These are phyloP conservation scores for Neurospora sp. DNA, from an alignment of 495 filamentous ascomycete genomes.

Conservation along the genomic window DNA sequence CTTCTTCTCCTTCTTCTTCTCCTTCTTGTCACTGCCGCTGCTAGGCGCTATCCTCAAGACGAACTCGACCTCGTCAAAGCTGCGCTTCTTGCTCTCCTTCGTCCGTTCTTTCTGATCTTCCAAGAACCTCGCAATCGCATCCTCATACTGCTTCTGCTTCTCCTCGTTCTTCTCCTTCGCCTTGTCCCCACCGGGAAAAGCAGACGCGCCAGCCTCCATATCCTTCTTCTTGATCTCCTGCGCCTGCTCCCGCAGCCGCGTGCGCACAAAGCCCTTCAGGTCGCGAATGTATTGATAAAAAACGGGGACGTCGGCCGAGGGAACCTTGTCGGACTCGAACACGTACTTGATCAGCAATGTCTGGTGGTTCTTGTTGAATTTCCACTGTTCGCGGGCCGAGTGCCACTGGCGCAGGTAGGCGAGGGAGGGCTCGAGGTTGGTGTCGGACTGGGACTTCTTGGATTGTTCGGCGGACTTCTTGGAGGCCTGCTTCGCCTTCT, in stretches of 20 bases:
- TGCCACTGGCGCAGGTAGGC: constrained; percentile 64
- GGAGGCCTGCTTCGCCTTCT: constrained; percentile 17
- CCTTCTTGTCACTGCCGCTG: not conserved
- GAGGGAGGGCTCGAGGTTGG: constrained; percentile 50
- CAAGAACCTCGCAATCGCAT: constrained; percentile 39
- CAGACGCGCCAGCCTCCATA: constrained; percentile 33
- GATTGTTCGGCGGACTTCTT: not conserved
- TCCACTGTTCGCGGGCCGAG: constrained; percentile 59
- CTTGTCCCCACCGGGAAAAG: constrained; percentile 30
- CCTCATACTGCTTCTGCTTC: constrained; percentile 43
- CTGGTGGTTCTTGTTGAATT: constrained; percentile 88
- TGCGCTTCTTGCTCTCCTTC: constrained; percentile 20
- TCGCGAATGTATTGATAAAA: constrained; percentile 64
- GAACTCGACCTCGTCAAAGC: constrained; percentile 37
- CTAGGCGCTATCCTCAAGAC: constrained; percentile 26
- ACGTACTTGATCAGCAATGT: constrained; percentile 71
- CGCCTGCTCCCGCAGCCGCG: constrained; percentile 53
- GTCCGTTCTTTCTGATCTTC: constrained; percentile 16
- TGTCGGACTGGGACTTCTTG: constrained; percentile 17
- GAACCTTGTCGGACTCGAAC: constrained; percentile 56
- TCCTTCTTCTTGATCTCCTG: constrained; percentile 41
- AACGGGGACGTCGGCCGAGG: constrained; percentile 49
- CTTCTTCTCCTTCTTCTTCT: not conserved
- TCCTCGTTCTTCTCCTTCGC: constrained; percentile 32
- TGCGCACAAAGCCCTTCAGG: constrained; percentile 54